Evolutionary conservation across 2,329 filamentous ascomycete species (phyloP), one percentile per base, ranked within the genome.

Genomic region (Fusarium virguliforme): DNA sequence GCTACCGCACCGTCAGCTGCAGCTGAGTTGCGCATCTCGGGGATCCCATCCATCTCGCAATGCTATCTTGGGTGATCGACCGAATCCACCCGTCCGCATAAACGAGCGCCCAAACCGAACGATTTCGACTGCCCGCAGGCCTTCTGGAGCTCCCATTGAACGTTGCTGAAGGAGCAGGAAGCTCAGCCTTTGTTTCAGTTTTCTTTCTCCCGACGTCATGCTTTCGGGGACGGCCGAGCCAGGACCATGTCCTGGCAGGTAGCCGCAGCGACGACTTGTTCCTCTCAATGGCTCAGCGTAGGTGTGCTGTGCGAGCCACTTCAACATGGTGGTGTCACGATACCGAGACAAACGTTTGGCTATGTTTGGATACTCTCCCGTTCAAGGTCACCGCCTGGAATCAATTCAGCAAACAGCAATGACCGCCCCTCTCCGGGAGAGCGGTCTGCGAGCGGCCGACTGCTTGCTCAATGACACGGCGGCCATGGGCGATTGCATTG

Each of bases 391-490:
- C 53, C 54, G 60, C 60, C 53, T 37, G 34, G 18, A 53, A 50
- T 32, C 35, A 38, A 50, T 32, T 40, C 41, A 54, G 32, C 53
- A 60, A 64, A 48, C 34, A 18, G 12, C 34, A 35, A 35, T 13
- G 9, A 35, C 15, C 18, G 26, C 5, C n/a, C 10, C 3, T 46
- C 35, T 60, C 64, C 57, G 58, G 34, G 65, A 64, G 60, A 65
- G 70, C 72, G 72, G 72, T 74, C 70, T 72, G 64, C 50, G 51
- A 69, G 48, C 60, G 66, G 56, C 50, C 56, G 62, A 61, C 64
- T 72, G 51, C 71, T 18, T 65, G 26, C 38, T 67, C 28, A 48
- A 53, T 59, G 58, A 70, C 60, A 55, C 38, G 15, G 37, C 50
- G 7, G 6, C 43, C n/a, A 24, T 28, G 50, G 59, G 51, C 48